phyloP scores from a whole-genome alignment of 176 grass and related monocot species.

The Cenchrus purpureus region DNA sequence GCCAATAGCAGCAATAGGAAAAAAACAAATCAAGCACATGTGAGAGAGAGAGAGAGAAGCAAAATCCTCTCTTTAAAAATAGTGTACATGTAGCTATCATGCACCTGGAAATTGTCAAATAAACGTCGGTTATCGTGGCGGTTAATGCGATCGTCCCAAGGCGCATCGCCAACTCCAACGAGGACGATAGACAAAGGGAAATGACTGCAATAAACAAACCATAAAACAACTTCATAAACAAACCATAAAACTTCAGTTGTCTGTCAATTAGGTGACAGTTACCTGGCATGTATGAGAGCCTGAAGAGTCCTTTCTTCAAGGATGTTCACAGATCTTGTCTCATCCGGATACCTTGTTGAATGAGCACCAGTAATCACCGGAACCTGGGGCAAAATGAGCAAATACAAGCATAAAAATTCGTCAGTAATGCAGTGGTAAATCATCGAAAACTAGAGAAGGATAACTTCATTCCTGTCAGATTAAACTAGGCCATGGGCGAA shows the following conservation, averaged over 20 bases:
- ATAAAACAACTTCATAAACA: background rate
- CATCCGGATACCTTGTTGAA: background rate
- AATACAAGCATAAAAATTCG: background rate
- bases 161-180: slow-evolving; percentile 60
- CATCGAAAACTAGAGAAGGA: background rate
- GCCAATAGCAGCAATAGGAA: background rate
- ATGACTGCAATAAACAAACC: slow-evolving; percentile 30
- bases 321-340: slow-evolving; percentile 27
- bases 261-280: background rate
- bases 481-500: background rate
- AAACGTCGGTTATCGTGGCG: slow-evolving; percentile 20
- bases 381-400: slow-evolving; percentile 4
- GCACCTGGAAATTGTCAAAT: slow-evolving; percentile 68
- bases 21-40: background rate
- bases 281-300: slow-evolving; percentile 44
- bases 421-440: background rate
- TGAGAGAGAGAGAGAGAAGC: background rate
- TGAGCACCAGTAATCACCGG: background rate
- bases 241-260: background rate
- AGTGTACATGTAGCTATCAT: too few relatives aligned
- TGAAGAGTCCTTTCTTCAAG: slow-evolving; percentile 45
- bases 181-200: slow-evolving; percentile 66
- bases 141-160: slow-evolving; percentile 48
- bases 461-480: background rate
- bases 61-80: background rate